Percentiles rank a stretch among this genome's conserved stretches.
Evolutionary conservation across 768 basidiomycete genomes (phyloP).

Genomic region (Lyophyllum semitale): DNA sequence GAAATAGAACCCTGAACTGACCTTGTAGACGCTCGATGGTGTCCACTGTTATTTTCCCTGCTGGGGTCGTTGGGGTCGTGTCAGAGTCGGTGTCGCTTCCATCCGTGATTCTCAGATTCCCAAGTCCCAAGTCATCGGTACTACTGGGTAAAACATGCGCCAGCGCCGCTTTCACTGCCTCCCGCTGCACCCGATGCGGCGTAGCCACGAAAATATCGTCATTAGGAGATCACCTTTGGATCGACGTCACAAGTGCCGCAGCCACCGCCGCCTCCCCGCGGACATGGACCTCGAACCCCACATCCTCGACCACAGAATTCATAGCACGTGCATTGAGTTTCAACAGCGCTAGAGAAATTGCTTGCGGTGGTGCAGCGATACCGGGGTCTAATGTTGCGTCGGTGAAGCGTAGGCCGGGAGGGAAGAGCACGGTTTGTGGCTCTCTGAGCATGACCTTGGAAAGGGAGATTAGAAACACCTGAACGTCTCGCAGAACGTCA

Average conservation of each 20-base stretch:
- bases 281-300: conserved; percentile 50
- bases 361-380: conserved; percentile 24
- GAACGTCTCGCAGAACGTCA: conserved; percentile 27
- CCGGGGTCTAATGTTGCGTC: conserved; percentile 16
- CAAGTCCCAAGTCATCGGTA: conserved; percentile 1
- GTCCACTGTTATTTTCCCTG: conserved; percentile 42
- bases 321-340: conserved; percentile 35
- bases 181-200: conserved; percentile 53
- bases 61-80: neutral
- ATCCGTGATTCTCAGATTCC: conserved; percentile 13
- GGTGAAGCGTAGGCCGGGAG: conserved; percentile 20
- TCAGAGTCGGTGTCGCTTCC: conserved; percentile 2
- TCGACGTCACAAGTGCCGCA: conserved; percentile 39
- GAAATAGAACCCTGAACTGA: conserved; percentile 14
- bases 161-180: conserved; percentile 48
- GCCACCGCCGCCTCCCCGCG: conserved; percentile 49
- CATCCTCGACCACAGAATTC: conserved; percentile 24
- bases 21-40: conserved; percentile 55
- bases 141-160: conserved; percentile 6
- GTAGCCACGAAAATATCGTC: conserved; percentile 54
- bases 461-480: conserved; percentile 40
- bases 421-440: conserved; percentile 34
- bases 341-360: conserved; percentile 48
- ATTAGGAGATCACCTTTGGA: conserved; percentile 38
- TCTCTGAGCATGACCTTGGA: conserved; percentile 46